Evolutionary conservation across 2,329 filamentous ascomycete species (phyloP), one percentile per base, ranked within the genome.

Genomic region (Fusarium cicatricum): DNA sequence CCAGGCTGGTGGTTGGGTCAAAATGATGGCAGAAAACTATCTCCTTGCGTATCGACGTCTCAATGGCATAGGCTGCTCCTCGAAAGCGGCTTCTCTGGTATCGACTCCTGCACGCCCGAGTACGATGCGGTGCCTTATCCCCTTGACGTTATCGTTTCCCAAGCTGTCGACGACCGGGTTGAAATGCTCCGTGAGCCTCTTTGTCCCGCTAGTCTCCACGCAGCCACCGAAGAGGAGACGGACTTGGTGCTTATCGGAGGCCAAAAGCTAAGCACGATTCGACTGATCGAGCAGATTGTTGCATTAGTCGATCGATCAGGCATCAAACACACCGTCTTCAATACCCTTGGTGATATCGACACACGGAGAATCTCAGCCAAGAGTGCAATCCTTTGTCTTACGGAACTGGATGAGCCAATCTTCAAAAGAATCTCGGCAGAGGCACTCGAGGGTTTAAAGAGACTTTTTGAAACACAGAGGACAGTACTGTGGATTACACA

Each of bases 1-100:
- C 51, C 52, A 2, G 53, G 53, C 1, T 52, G 53, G 53, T 56
- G 52, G 52, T 39, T 52, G 0, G 52, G 46, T 3, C 46, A 34
- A 28, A 39, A 55, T 4, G 46, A 51, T 38, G 52, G 46, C n/a
- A 16, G 42, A 15, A 36, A 12, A n/a, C 32, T 45, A 8, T 34
- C 32, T 11, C 31, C 42, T 21, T n/a, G 19, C 37, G 16, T 33
- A n/a, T 40, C 7, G 46, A 36, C 3, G 36, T 11, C 14, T 31
- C 3, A 42, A 15, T 47, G 44, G 44, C 16, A 47, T 9, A 15
- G 29, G 10, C 12, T 48, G 36, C 34, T 48, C 5, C 16, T 11
- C 19, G 16, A 37, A 9, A 38, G 33, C 5, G 44, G 44, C 11
- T 47, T 47, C 23, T 47, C 44, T 9, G 21, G 33, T 31, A 16